Conservation (phyloP, 2,329 filamentous ascomycete species). For the Lachnellula hyalina region DNA sequence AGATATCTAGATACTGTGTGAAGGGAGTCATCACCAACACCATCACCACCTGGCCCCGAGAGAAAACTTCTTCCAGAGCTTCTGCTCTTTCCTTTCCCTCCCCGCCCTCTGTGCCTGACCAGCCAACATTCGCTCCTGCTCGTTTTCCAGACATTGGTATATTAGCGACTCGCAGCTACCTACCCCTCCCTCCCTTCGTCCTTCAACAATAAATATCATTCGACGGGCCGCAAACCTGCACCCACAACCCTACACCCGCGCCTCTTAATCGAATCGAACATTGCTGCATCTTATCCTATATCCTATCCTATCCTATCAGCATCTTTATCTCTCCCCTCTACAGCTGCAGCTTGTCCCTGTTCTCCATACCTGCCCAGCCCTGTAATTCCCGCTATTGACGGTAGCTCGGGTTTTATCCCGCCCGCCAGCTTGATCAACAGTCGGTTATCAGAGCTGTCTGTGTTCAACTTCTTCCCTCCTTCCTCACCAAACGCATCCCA, state of each 20-base stretch:
- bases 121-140: background rate
- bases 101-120: background rate
- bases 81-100: background rate
- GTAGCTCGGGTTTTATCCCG: background rate
- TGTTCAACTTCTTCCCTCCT: background rate
- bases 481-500: slow-evolving; percentile 2
- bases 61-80: background rate
- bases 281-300: background rate
- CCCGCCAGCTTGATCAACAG: background rate
- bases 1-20: background rate
- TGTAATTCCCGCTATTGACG: background rate
- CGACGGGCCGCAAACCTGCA: background rate
- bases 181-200: background rate
- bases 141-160: too few relatives aligned
- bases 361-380: background rate
- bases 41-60: too few relatives aligned
- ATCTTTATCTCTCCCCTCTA: background rate
- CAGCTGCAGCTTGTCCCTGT: background rate
- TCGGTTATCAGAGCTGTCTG: background rate
- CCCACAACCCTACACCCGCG: background rate
- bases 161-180: too few relatives aligned
- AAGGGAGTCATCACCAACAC: background rate
- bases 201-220: background rate
- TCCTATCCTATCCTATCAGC: background rate
- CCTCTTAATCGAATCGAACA: background rate